Conservation (phyloP, 169 alveolate genomes). For the Plasmodium gonderi region DNA sequence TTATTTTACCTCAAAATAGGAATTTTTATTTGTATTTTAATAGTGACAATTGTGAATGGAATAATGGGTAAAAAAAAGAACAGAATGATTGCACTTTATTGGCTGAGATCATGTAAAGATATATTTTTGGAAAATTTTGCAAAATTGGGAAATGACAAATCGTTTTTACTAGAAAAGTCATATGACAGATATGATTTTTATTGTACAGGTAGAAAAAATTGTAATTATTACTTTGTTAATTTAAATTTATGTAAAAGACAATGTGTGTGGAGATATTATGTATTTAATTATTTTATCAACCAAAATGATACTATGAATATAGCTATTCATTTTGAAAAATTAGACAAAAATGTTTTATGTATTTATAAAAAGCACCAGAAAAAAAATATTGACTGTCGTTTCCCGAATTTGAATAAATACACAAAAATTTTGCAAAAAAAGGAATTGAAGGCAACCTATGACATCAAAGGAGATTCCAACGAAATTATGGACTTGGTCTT, state of each 20-base stretch:
- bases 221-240: slow-evolving; percentile 54
- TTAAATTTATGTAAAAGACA: slow-evolving; percentile 53
- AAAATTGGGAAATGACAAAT: slow-evolving; percentile 62
- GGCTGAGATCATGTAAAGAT: slow-evolving; percentile 65
- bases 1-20: slow-evolving; percentile 22
- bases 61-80: slow-evolving; percentile 32
- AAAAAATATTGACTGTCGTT: slow-evolving; percentile 18
- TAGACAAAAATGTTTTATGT: slow-evolving; percentile 59
- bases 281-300: slow-evolving; percentile 26
- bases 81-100: slow-evolving; percentile 51
- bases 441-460: slow-evolving; percentile 50
- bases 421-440: slow-evolving; percentile 44
- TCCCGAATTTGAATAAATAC: slow-evolving; percentile 47
- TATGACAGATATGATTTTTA: slow-evolving; percentile 58
- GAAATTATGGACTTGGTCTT: slow-evolving; percentile 49
- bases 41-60: slow-evolving; percentile 38
- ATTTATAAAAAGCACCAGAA: slow-evolving; percentile 51
- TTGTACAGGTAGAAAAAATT: slow-evolving; percentile 67
- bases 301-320: slow-evolving; percentile 53
- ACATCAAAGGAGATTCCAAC: slow-evolving; percentile 59
- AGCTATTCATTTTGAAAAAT: slow-evolving; percentile 26
- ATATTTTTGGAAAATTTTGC: slow-evolving; percentile 51
- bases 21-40: neutral
- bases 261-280: slow-evolving; percentile 68
- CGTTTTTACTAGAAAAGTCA: slow-evolving; percentile 66